Evolutionary conservation across 495 filamentous ascomycete genomes (phyloP).

Genomic region (Penicillium odoratum): DNA sequence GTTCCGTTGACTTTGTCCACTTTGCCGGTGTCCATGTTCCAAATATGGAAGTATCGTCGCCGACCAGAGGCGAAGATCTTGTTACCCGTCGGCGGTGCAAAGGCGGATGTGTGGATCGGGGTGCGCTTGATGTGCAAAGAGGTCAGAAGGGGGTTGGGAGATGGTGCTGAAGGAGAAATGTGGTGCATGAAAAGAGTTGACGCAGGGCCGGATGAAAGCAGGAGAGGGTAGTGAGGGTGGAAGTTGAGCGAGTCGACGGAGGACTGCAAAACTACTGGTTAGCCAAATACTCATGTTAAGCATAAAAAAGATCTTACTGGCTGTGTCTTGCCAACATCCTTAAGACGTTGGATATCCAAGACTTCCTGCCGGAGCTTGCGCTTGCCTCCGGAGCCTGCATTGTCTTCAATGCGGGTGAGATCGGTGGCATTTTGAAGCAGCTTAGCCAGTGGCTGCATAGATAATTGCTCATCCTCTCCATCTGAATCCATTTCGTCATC

Average conservation of each 20-base stretch:
- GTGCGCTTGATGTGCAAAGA: conserved; percentile 83
- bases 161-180: conserved; percentile 71
- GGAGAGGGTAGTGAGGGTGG: conserved; percentile 82
- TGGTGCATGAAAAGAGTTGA: conserved; percentile 87
- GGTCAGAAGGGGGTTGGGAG: conserved; percentile 81
- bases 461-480: conserved; percentile 61
- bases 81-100: conserved; percentile 53
- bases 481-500: conserved; percentile 51
- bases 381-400: conserved; percentile 39
- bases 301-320: conserved; percentile 45
- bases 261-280: conserved; percentile 48
- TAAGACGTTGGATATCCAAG: conserved; percentile 75
- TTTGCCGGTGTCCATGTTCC: conserved; percentile 78
- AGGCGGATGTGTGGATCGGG: conserved; percentile 75
- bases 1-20: conserved; percentile 82
- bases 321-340: conserved; percentile 60
- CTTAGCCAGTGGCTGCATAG: conserved; percentile 73
- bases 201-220: conserved; percentile 83
- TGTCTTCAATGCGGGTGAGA: conserved; percentile 48
- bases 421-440: conserved; percentile 69
- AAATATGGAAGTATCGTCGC: conserved; percentile 89
- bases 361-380: conserved; percentile 79
- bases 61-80: conserved; percentile 80
- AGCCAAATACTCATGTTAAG: conserved; percentile 7
- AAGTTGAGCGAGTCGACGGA: conserved; percentile 81